These are phyloP conservation scores for Pistacia integerrima DNA, from an alignment of 345 rosid genomes.

Conservation along the genomic window DNA sequence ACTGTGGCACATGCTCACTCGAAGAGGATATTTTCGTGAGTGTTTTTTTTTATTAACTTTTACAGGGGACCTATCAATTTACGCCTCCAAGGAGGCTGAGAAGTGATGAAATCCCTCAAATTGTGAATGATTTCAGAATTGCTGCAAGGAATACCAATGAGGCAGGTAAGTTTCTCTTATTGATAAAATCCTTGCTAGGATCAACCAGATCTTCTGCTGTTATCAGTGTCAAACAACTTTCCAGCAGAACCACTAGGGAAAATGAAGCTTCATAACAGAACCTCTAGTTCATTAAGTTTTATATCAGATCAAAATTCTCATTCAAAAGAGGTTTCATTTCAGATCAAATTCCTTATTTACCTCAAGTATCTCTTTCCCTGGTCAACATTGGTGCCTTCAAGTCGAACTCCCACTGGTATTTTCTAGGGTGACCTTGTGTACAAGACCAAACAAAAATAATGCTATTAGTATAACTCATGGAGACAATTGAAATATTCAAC, in stretches of 20 bases:
- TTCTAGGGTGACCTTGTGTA: slow-evolving; percentile 70
- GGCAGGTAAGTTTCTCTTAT: too few relatives aligned
- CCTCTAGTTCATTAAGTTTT: background rate
- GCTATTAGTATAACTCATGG: background rate
- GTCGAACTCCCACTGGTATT: slow-evolving; percentile 88
- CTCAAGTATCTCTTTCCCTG: slow-evolving; percentile 95
- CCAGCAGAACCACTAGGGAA: background rate
- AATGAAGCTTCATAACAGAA: background rate
- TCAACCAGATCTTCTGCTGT: slow-evolving; percentile 97
- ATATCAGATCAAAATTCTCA: background rate
- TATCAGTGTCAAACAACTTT: slow-evolving; percentile 59
- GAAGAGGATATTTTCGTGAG: too few relatives aligned
- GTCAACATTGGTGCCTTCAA: slow-evolving; percentile 78
- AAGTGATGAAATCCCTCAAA: too few relatives aligned
- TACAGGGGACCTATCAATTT: too few relatives aligned
- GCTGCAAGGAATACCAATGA: too few relatives aligned
- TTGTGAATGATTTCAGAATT: too few relatives aligned
- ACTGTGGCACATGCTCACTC: too few relatives aligned
- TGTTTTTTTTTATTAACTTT: too few relatives aligned
- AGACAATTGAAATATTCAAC: background rate
- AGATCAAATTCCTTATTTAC: slow-evolving; percentile 34
- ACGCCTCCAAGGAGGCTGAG: too few relatives aligned
- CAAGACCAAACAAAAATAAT: slow-evolving; percentile 8
- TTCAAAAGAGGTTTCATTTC: background rate
- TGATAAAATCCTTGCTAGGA: slow-evolving; percentile 30